A percentile compares a stretch with the other conserved stretches of the same genome.
Conservation (phyloP, 768 basidiomycete genomes). For the Lepiota brunneoincarnata region DNA sequence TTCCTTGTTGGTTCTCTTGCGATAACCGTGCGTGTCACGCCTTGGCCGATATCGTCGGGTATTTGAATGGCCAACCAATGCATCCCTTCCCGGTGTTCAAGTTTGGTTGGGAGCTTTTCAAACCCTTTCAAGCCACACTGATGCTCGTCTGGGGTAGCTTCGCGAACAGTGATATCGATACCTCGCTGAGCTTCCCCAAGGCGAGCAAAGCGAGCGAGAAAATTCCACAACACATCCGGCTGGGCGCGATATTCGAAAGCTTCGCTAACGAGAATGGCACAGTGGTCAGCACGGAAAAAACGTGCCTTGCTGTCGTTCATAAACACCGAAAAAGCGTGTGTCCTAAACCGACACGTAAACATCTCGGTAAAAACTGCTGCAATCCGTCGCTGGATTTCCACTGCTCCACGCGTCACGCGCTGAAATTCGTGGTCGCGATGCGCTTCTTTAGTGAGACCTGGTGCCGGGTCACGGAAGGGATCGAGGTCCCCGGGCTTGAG, state of each 20-base stretch:
- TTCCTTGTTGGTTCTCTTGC: too few relatives aligned
- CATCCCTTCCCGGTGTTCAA: too few relatives aligned
- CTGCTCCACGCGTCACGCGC: background rate
- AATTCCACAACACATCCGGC: too few relatives aligned
- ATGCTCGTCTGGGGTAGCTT: too few relatives aligned
- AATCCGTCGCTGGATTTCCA: constrained; percentile 21
- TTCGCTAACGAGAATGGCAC: constrained; percentile 26
- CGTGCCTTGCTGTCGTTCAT: constrained; percentile 23
- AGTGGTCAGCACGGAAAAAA: constrained; percentile 30
- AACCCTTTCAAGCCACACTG: too few relatives aligned
- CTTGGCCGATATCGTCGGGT: too few relatives aligned
- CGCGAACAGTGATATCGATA: too few relatives aligned
- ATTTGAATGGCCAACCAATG: too few relatives aligned
- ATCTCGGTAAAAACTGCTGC: constrained; percentile 18
- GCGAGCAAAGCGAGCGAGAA: too few relatives aligned
- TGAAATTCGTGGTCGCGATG: constrained; percentile 7
- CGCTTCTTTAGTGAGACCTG: background rate
- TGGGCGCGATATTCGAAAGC: constrained; percentile 24
- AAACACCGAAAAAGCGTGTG: constrained; percentile 23
- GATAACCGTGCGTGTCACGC: too few relatives aligned
- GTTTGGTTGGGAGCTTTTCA: too few relatives aligned
- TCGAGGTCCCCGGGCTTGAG: constrained; percentile 15
- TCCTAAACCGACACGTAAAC: constrained; percentile 24
- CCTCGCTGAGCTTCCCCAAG: too few relatives aligned
- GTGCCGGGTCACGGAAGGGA: constrained; percentile 10